Conservation (phyloP, 2,329 filamentous ascomycete species). For the Phialophora tarda region DNA sequence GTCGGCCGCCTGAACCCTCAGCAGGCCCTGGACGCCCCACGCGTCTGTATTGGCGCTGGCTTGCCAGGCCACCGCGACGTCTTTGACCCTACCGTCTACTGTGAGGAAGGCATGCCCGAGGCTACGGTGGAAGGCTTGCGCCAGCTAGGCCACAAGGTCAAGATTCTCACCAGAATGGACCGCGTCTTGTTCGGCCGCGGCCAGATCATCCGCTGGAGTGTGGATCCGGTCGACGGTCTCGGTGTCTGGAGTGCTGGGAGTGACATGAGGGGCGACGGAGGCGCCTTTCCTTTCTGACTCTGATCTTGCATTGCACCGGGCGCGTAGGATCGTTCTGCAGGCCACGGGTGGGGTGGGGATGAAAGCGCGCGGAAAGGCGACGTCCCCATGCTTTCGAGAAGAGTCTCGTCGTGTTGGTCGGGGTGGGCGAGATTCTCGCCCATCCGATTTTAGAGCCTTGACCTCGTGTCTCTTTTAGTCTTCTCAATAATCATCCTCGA, state of each 20-base stretch:
- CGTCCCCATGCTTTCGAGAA: too few species aligned
- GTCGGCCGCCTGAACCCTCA: constrained; percentile 82
- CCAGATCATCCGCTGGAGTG: constrained; percentile 72
- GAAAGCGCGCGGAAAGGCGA: too few species aligned
- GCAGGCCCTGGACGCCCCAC: constrained; percentile 86
- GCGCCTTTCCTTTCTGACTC: constrained; percentile 58
- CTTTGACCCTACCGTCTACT: constrained; percentile 59
- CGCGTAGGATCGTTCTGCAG: too few species aligned
- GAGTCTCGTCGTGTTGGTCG: too few species aligned
- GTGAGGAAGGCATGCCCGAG: constrained; percentile 80
- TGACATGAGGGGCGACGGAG: constrained; percentile 84
- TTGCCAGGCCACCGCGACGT: constrained; percentile 55
- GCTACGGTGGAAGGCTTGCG: constrained; percentile 70
- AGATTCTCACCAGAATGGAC: constrained; percentile 66
- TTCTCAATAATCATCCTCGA: too few species aligned
- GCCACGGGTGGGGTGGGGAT: too few species aligned
- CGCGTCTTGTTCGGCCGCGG: constrained; percentile 81
- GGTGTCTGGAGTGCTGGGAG: constrained; percentile 87
- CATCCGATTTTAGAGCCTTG: too few species aligned
- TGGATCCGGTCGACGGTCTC: constrained; percentile 71
- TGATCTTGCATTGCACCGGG: too few species aligned
- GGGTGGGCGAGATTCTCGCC: too few species aligned
- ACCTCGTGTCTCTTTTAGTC: too few species aligned
- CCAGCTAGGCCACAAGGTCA: constrained; percentile 73
- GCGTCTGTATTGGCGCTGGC: constrained; percentile 81